Base-by-base conservation (phyloP, 805 yeast species). In the Myxozyma udenii region DNA sequence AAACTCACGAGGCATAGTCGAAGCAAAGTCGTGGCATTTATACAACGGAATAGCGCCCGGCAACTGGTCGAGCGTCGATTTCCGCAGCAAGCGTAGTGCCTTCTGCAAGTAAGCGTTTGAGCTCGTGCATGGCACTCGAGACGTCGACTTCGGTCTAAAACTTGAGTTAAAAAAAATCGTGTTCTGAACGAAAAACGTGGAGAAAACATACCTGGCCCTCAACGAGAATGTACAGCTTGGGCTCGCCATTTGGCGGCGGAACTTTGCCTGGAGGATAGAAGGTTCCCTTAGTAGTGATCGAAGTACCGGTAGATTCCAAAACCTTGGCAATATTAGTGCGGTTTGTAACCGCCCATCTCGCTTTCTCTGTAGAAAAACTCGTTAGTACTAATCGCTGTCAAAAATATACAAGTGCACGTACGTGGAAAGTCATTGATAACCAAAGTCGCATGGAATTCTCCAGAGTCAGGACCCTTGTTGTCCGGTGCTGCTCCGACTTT, bases 381-480 rank as follows among this genome's bases (percentile, higher is more conserved):
- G n/a, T n/a, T n/a, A n/a, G n/a, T n/a, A n/a, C n/a, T n/a, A n/a
- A n/a, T n/a, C n/a, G n/a, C n/a, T n/a, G n/a, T n/a, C n/a, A n/a
- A n/a, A n/a, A n/a, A n/a, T n/a, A n/a, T n/a, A 30, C 9, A 6
- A n/a, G 11, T 5, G 19, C 1, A 48, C 60, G 41, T 46, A 55
- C 64, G 88, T 0, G 98, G 95, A 30, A 86, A 73, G 66, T 93
- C 97, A 61, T 91, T 91, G 58, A 91, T 81, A 44, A 80, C 78
- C 42, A 91, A 74, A 32, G 80, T 76, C 0, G 95, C 85, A 58
- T 80, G 84, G 69, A 73, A 87, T 19, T 72, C 70, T 4, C 71
- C 71, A 3, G 72, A 66, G 51, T 80, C 85, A 2, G 85, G 83
- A 0, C 81, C 78, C 5, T 78, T 69, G 3, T 77, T 75, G 48